These are phyloP conservation scores for Bruguiera gymnorhiza DNA, from an alignment of 345 rosid genomes.

Conservation along the genomic window DNA sequence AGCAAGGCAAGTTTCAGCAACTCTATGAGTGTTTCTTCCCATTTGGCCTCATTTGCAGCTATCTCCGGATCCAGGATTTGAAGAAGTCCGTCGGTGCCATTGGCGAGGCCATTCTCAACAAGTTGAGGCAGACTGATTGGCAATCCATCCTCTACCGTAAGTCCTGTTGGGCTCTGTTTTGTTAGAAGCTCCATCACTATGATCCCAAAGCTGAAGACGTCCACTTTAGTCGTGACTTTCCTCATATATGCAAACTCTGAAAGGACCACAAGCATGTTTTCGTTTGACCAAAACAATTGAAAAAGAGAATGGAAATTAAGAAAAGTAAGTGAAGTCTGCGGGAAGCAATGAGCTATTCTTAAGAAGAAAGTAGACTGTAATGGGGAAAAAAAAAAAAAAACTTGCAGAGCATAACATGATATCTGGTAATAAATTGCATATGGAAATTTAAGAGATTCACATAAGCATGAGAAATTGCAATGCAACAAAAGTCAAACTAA, in stretches of 20 bases:
- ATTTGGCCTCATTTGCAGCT: conserved; percentile 19
- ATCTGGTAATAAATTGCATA: too few relatives aligned
- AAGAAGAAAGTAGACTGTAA: neutral
- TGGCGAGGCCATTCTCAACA: conserved; percentile 45
- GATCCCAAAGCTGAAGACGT: conserved; percentile 75
- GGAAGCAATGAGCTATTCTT: neutral
- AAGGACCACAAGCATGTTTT: neutral
- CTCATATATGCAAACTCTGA: conserved; percentile 88
- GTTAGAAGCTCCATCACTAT: conserved; percentile 72
- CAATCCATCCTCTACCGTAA: conserved; percentile 41
- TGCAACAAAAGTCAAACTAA: too few relatives aligned
- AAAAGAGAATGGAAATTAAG: neutral
- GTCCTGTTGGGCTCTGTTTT: conserved; percentile 69
- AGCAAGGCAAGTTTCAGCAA: conserved; percentile 51
- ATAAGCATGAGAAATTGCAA: too few relatives aligned
- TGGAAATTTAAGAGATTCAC: too few relatives aligned
- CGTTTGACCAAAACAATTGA: neutral
- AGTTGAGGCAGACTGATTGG: conserved; percentile 49
- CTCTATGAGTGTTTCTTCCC: conserved; percentile 25
- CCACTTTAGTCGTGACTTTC: conserved; percentile 73
- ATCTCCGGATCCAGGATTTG: conserved; percentile 47
- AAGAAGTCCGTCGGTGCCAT: conserved; percentile 38
- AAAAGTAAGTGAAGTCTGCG: too few relatives aligned
- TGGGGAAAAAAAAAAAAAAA: neutral
- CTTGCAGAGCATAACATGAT: too few relatives aligned